These are phyloP conservation scores for Tolypocladium cylindrosporum DNA, from an alignment of 2,329 filamentous ascomycete species.

Conservation along the genomic window DNA sequence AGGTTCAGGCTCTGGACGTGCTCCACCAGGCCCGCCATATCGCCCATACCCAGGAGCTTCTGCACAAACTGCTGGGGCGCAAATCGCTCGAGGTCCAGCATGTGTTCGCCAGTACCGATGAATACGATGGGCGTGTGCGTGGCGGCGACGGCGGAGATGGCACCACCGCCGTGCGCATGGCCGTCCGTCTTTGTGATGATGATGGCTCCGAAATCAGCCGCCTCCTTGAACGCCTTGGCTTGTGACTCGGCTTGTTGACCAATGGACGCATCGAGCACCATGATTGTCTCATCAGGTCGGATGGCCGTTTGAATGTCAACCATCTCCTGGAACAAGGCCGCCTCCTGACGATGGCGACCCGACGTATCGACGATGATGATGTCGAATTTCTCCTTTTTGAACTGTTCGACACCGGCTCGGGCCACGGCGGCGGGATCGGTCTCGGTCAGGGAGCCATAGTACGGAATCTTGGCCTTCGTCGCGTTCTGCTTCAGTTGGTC, in stretches of 20 bases:
- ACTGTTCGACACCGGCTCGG: constrained; percentile 92
- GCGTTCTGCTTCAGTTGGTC: constrained; percentile 98
- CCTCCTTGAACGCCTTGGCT: constrained; percentile 93
- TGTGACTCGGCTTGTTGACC: constrained; percentile 93
- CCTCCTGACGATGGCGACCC: constrained; percentile 88
- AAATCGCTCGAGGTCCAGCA: constrained; percentile 89
- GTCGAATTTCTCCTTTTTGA: constrained; percentile 97
- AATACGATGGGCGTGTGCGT: constrained; percentile 97
- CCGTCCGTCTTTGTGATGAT: constrained; percentile 99
- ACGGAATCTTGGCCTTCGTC: constrained; percentile 97
- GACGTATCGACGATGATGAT: constrained; percentile 98
- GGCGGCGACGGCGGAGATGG: constrained; percentile 92
- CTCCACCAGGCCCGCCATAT: constrained; percentile 89
- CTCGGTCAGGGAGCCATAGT: constrained; percentile 93
- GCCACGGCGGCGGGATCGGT: constrained; percentile 92
- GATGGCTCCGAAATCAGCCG: constrained; percentile 93
- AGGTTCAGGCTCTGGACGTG: constrained; percentile 93
- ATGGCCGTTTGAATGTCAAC: constrained; percentile 89
- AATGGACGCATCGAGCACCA: constrained; percentile 94
- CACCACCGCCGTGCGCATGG: constrained; percentile 88
- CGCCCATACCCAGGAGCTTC: constrained; percentile 93
- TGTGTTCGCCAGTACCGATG: constrained; percentile 94
- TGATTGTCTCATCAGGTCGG: constrained; percentile 90
- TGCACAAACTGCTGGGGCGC: constrained; percentile 87
- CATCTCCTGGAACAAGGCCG: constrained; percentile 95